Conservation (phyloP, 2,329 filamentous ascomycete species). For the Simplicillium sp. region DNA sequence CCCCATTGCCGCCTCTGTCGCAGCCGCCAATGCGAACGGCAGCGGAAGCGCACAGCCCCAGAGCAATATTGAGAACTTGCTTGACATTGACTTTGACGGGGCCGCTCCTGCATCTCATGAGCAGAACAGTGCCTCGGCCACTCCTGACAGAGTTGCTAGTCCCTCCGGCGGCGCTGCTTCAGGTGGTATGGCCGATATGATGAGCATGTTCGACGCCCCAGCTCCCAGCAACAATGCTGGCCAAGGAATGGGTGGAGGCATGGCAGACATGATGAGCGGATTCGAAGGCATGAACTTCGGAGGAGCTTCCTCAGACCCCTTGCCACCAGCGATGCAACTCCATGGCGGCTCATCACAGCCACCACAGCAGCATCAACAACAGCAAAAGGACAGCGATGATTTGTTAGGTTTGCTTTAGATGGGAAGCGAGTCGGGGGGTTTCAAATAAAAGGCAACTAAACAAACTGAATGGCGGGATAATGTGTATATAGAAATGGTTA, state of each 20-base stretch:
- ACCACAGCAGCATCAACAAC: constrained; percentile 22
- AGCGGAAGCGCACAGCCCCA: constrained; percentile 44
- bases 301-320: constrained; percentile 47
- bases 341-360: constrained; percentile 21
- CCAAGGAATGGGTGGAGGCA: neutral
- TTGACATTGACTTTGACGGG: constrained; percentile 95
- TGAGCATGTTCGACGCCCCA: constrained; percentile 61
- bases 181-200: constrained; percentile 52
- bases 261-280: constrained; percentile 70
- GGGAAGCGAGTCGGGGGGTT: constrained; percentile 4
- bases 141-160: constrained; percentile 59
- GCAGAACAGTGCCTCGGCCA: constrained; percentile 41
- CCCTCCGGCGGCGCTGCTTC: constrained; percentile 36
- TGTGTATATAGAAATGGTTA: neutral
- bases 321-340: constrained; percentile 53
- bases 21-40: constrained; percentile 57
- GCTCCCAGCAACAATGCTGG: constrained; percentile 33
- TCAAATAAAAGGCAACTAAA: constrained; percentile 4
- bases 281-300: constrained; percentile 75
- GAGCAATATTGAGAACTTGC: constrained; percentile 83
- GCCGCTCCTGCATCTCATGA: constrained; percentile 83
- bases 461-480: neutral
- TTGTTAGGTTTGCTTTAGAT: constrained; percentile 35
- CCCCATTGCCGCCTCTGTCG: constrained; percentile 79
- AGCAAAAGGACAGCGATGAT: constrained; percentile 53